Evolutionary conservation across 1,139 yeast species (phyloP), one percentile per base, ranked within the genome.

Genomic region (Spathaspora sp.): DNA sequence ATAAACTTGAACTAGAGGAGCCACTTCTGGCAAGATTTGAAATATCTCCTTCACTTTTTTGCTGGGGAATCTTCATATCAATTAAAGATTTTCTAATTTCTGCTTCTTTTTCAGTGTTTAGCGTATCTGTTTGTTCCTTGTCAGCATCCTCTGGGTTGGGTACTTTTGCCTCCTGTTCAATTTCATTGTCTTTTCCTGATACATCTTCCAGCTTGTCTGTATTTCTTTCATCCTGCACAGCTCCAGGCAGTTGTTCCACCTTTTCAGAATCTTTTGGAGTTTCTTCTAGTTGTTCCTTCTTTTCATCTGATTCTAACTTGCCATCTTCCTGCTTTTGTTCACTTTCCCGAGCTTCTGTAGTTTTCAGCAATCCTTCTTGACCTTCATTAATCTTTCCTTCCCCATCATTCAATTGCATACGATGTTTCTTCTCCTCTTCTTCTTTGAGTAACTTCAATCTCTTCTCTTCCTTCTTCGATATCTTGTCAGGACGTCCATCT

Each of bases 401-500:
- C 57, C 60, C 47, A 56, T 34, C 16, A 10, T 13, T 20, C 11
- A 20, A n/a, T 53, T 38, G 63, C 57, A 17, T 23, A 29, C 23
- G 27, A 31, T 41, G 40, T 41, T 44, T 38, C 36, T 37, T n/a
- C 31, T 15, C 16, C 38, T 38, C 40, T 26, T 23, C 31, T 20
- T 49, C 50, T 33, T 45, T 36, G 7, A 44, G 41, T 24, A 41
- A 47, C 25, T 45, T 44, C 15, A 42, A 36, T 64, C 63, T 50
- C 29, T 51, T 61, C 68, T 63, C 56, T 61, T 63, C 58, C 59
- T 65, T 64, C 61, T 66, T 52, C n/a, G 44, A 25, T 45, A 65
- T 65, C 49, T 67, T 70, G 36, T 72, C 76, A 0, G 76, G 65
- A 27, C 80, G 53, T 17, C 84, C 96, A 56, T 89, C 96, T 56